These are phyloP conservation scores for Alisma plantagoaquatica DNA, from an alignment of 106 monocot genomes.

Conservation along the genomic window DNA sequence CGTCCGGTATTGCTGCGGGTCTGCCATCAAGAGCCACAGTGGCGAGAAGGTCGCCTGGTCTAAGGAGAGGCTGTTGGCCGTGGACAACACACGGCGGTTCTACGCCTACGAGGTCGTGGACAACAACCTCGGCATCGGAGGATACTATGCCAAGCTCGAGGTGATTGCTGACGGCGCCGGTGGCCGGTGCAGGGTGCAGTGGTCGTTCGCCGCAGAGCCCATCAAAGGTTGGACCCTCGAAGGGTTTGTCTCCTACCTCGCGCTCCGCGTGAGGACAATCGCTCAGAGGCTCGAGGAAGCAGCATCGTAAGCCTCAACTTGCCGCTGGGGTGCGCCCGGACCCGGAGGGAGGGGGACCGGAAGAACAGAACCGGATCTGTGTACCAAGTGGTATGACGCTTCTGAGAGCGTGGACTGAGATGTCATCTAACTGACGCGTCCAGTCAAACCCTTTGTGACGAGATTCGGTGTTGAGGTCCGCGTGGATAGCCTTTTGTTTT, in stretches of 20 bases:
- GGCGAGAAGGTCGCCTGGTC: background rate
- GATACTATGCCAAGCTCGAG: background rate
- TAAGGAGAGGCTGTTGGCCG: background rate
- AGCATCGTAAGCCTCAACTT: background rate
- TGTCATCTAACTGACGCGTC: too few relatives aligned
- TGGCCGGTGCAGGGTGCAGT: background rate
- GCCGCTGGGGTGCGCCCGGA: background rate
- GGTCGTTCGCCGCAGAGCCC: slow-evolving; percentile 2
- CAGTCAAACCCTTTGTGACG: too few relatives aligned
- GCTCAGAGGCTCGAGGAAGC: background rate
- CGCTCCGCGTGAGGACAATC: background rate
- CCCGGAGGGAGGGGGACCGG: too few relatives aligned
- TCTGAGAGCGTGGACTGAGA: too few relatives aligned
- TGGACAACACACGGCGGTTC: background rate
- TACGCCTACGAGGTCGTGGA: slow-evolving; percentile 9
- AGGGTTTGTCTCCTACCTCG: background rate
- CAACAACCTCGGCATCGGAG: slow-evolving; percentile 2
- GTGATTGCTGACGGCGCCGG: background rate
- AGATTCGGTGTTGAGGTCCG: too few relatives aligned
- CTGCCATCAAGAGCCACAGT: background rate
- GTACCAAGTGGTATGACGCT: too few relatives aligned
- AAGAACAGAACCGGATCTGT: too few relatives aligned
- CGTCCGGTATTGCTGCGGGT: slow-evolving; percentile 11
- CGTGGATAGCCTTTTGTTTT: too few relatives aligned
- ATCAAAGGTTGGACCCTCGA: background rate